Conservation (phyloP, 345 rosid genomes). For the Erodium maritimum region DNA sequence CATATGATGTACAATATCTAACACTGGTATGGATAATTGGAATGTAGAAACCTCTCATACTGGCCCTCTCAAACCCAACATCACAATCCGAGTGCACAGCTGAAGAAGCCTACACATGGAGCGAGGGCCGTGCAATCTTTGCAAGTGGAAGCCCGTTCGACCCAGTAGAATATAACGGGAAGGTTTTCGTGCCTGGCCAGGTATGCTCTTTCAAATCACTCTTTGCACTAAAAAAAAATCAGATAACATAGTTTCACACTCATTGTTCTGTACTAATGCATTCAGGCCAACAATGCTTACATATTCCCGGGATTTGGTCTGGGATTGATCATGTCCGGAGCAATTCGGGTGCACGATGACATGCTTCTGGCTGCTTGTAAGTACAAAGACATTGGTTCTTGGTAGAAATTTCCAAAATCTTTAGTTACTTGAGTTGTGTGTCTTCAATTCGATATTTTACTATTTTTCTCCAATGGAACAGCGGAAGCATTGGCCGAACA, state of each 20-base stretch:
- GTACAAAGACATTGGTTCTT: constrained; percentile 10
- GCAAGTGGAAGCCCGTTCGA: constrained; percentile 98
- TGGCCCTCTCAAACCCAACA: constrained; percentile 93
- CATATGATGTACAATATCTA: neutral
- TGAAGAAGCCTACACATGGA: constrained; percentile 92
- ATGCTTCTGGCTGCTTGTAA: constrained; percentile 98
- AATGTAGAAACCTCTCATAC: constrained; percentile 76
- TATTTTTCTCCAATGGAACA: constrained; percentile 19
- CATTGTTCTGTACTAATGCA: neutral
- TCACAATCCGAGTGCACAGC: constrained; percentile 97
- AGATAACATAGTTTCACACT: neutral
- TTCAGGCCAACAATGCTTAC: constrained; percentile 92
- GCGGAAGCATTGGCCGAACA: constrained; percentile 90
- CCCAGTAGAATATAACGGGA: constrained; percentile 61
- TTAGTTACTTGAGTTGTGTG: neutral
- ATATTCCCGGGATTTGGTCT: constrained; percentile 91
- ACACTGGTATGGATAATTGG: constrained; percentile 9
- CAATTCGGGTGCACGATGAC: constrained; percentile 84
- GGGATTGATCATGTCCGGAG: constrained; percentile 82
- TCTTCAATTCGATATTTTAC: neutral
- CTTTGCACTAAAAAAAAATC: neutral
- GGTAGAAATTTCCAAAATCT: neutral
- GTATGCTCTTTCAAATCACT: constrained; percentile 18
- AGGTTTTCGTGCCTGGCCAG: constrained; percentile 74
- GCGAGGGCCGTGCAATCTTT: constrained; percentile 84